Base-by-base conservation (phyloP, 441 rosid genomes). In the Populus hybrid region DNA sequence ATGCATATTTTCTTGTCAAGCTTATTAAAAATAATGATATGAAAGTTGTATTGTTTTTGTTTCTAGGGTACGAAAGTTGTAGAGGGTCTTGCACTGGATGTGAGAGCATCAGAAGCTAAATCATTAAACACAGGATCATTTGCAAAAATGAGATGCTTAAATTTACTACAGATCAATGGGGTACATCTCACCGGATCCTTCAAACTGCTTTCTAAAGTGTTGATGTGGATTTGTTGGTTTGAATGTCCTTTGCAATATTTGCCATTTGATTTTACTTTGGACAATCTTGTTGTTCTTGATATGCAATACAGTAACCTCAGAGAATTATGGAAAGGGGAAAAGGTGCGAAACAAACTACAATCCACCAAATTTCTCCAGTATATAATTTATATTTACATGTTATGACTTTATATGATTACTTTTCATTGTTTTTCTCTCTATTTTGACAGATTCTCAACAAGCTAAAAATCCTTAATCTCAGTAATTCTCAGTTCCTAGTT, bases 91-190 rank as follows among this genome's bases (percentile, higher is more conserved):
- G 30, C 30, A 28, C 30, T 28, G 30, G 30, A 28, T 28, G 30
- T 28, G 30, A 28, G 30, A 28, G 30, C 30, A 3, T 21, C 11
- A 7, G 30, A 21, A n/a, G n/a, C 1, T 69, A 5, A 30, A 1
- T 24, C 11, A 10, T 8, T 84, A 85, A 65, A 28, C 28, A 78
- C 69, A 38, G 61, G 83, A 23, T 72, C 86, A 69, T 2, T 84
- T 5, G 81, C 73, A 1, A 67, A 73, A 26, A 28, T 82, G 24
- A 61, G 18, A 0, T 71, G 42, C 10, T 23, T 79, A 28, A 28
- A 28, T 28, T 28, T 28, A 28, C 30, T 28, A 28, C 30, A 28
- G 3, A 28, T 28, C 30, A 28, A 28, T 3, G 30, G 30, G 0
- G 30, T 28, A 28, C 30, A 28, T 28, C 30, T 28, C 30, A 28